phyloP scores from a whole-genome alignment of 108 stramenopile species.

The Cyclotella kingstonii region DNA sequence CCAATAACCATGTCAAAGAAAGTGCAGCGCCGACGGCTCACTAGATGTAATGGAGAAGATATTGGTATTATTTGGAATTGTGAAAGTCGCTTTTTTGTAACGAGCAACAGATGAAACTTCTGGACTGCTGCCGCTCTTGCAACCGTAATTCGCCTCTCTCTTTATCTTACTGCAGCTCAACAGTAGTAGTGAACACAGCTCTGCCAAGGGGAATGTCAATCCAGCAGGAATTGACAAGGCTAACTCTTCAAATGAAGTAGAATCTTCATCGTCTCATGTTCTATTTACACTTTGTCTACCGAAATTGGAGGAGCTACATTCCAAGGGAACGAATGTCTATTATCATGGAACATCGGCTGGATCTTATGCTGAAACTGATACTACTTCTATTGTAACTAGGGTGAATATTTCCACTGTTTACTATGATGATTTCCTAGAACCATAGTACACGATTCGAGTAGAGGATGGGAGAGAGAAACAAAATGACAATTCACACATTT shows the following conservation, averaged over 20 bases:
- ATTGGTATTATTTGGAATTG: too few relatives aligned
- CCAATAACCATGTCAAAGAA: too few relatives aligned
- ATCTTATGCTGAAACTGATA: neutral
- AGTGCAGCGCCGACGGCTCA: too few relatives aligned
- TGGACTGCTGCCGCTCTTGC: slow-evolving; percentile 28
- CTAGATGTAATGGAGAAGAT: too few relatives aligned
- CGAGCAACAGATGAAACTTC: slow-evolving; percentile 33
- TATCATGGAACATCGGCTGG: neutral
- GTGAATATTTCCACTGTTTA: slow-evolving; percentile 4
- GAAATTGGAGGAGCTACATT: too few relatives aligned
- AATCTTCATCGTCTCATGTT: too few relatives aligned
- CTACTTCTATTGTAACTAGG: neutral
- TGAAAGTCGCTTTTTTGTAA: too few relatives aligned
- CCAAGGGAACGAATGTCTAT: slow-evolving; percentile 4
- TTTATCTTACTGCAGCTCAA: slow-evolving; percentile 28
- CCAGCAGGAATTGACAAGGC: neutral
- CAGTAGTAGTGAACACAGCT: neutral
- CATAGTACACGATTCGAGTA: neutral
- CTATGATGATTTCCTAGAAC: slow-evolving; percentile 13
- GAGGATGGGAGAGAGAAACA: slow-evolving; percentile 18
- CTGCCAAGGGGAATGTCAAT: too few relatives aligned
- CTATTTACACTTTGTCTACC: too few relatives aligned
- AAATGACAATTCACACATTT: slow-evolving; percentile 20
- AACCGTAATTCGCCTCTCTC: slow-evolving; percentile 38
- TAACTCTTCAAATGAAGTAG: too few relatives aligned